Evolutionary conservation across 306 rosid genomes (phyloP), one percentile per base, ranked within the genome.

Genomic region (Calophaca sinica): DNA sequence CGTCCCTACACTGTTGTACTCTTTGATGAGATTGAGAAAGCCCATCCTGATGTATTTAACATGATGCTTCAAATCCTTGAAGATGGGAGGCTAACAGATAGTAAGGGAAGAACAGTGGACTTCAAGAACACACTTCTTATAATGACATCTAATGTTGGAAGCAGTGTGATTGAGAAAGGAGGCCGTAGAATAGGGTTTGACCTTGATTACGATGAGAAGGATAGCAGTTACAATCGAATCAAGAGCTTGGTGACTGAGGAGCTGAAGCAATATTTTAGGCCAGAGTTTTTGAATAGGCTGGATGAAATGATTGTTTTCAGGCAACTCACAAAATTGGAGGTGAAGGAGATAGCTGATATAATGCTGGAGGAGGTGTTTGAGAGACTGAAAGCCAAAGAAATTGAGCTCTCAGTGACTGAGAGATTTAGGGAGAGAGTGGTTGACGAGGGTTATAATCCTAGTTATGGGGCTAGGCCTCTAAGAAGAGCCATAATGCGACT

Each of bases 51-150:
- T 70, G 96, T 93, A 51, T 93, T 93, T 78, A 93, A 93, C 84
- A 89, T 93, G 98, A 93, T 93, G 98, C 98, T 93, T 81, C 97
- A 93, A 81, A 93, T 93, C 66, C 89, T 93, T 1, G 98, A 93
- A 84, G 98, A 93, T 72, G 98, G 98, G 44, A 89, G 98, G 74
- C 84, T 93, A 79, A 93, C 98, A 2, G 98, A 93, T 73, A 93
- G 98, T 50, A 93, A 93, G 85, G 98, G 98, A 7, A 88, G 98
- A 81, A 93, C 98, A 1, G 98, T 93, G 50, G 98, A 93, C 82
- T 93, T 93, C 87, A 93, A 93, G 85, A 93, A 93, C 72, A 93
- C 98, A 33, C 98, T 93, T 76, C 78, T 93, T 76, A 93, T 93
- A 63, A 93, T 93, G 98, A 93, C 98, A 35, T 93, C 98, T 49